Evolutionary conservation across 176 grass and related monocot genomes (phyloP), one percentile per base, ranked within the genome.

Genomic region (Cocos nucifera): DNA sequence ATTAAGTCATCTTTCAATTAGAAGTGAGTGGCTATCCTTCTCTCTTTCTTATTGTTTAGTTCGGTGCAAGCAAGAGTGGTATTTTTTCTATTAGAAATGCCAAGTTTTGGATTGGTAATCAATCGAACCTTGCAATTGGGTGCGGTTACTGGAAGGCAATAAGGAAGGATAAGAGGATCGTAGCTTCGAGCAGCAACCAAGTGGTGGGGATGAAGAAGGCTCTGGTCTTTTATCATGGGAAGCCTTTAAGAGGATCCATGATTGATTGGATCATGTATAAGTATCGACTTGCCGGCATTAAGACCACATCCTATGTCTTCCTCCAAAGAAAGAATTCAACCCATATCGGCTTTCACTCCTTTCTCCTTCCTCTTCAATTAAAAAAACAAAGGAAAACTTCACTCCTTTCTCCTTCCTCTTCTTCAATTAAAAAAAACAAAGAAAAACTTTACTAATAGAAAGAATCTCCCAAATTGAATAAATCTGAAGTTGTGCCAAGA

Each of bases 181-280:
- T 15, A 18, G 17, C 9, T 19, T 23, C 39, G n/a, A 18, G 57
- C 3, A 18, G 39, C 56, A 60, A 49, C 55, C 68, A 71, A 48
- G 56, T 59, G 56, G 68, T 71, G 23, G 68, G 68, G 68, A 71
- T 59, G 68, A 71, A 60, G 68, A 71, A 71, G 56, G 57, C 52
- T 6, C 17, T 71, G 21, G 57, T 71, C 8, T 71, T 71, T 48
- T 59, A 59, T 23, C 56, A 56, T 7, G 68, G 68, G 9, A 71
- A 71, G 57, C 57, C 68, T 12, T 57, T 57, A 1, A 19, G 17
- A 14, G 68, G 48, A 2, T 7, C 14, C 17, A 50, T 49, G 44
- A 71, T 57, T 22, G 68, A 71, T 6, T 71, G 56, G 68, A 29
- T 71, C 68, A 71, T 71, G 68, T 57, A 71, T 5, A 57, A 71